These are phyloP conservation scores for Fusarium sp. DNA, from an alignment of 2,329 filamentous ascomycete genomes.

Conservation along the genomic window DNA sequence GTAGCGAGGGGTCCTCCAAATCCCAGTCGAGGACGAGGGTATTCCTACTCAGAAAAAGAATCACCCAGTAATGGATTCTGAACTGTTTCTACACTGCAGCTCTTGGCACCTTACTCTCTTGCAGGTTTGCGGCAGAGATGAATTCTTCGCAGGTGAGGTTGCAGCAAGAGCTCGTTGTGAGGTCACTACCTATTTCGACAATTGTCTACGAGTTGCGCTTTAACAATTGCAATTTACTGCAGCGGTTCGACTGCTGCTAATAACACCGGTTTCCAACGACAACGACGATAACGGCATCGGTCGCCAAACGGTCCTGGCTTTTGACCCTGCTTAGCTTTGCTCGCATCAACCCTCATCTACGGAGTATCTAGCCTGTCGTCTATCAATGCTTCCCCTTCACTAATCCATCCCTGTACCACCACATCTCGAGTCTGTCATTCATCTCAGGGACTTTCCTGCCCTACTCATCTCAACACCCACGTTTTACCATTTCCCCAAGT, in stretches of 20 bases:
- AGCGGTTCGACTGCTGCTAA: constrained; percentile 14
- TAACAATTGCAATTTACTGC: constrained; percentile 15
- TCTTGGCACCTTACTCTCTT: constrained; percentile 25
- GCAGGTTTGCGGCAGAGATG: constrained; percentile 2
- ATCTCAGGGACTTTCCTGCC: constrained; percentile 27
- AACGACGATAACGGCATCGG: constrained; percentile 33
- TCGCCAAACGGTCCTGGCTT: constrained; percentile 35
- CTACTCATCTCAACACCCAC: constrained; percentile 27
- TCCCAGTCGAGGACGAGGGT: constrained; percentile 25
- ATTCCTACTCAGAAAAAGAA: constrained; percentile 24
- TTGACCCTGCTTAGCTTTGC: constrained; percentile 33
- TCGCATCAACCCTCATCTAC: constrained; percentile 36
- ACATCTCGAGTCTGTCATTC: constrained; percentile 23
- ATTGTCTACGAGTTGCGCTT: constrained; percentile 4
- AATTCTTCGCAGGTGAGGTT: constrained; percentile 10
- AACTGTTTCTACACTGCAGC: constrained; percentile 39
- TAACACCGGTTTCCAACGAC: constrained; percentile 23
- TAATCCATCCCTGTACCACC: constrained; percentile 15
- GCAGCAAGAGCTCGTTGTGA: constrained; percentile 11
- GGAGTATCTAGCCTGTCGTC: constrained; percentile 6
- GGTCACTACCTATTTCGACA: constrained; percentile 10
- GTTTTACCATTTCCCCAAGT: constrained; percentile 10
- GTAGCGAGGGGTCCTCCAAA: constrained; percentile 4
- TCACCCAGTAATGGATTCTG: constrained; percentile 42
- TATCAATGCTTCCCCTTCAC: constrained; percentile 27